A percentile compares a stretch with the other conserved stretches of the same genome.
These are phyloP conservation scores for Epichloe brachyelytri DNA, from an alignment of 2,329 filamentous ascomycete species.

Conservation along the genomic window DNA sequence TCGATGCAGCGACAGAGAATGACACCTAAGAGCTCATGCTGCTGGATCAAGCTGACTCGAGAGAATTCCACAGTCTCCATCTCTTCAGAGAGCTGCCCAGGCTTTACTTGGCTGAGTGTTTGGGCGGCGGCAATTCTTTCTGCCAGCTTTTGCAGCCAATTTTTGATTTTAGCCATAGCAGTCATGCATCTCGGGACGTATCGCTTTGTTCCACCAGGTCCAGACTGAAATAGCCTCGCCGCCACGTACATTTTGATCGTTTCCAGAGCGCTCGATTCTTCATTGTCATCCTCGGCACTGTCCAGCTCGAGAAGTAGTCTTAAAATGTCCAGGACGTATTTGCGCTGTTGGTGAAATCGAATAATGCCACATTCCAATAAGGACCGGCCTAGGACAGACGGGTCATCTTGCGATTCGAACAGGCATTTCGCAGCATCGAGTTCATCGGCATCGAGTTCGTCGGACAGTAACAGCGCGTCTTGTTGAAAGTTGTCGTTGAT, in stretches of 20 bases:
- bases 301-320: conserved; percentile 64
- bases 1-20: conserved; percentile 70
- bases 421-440: conserved; percentile 68
- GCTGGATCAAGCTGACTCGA: conserved; percentile 64
- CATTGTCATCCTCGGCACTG: conserved; percentile 39
- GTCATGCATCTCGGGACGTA: conserved; percentile 65
- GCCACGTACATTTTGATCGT: conserved; percentile 23
- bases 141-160: conserved; percentile 60
- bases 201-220: conserved; percentile 34
- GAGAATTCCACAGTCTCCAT: conserved; percentile 73
- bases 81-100: conserved; percentile 42
- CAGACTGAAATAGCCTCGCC: conserved; percentile 19
- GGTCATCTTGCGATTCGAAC: conserved; percentile 58
- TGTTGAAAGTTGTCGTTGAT: conserved; percentile 85
- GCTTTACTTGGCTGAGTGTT: conserved; percentile 54
- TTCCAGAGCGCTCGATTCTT: conserved; percentile 21
- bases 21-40: conserved; percentile 80
- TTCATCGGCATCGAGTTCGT: conserved; percentile 85
- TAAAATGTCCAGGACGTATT: conserved; percentile 71
- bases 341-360: conserved; percentile 75
- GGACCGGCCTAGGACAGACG: conserved; percentile 55
- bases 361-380: conserved; percentile 71
- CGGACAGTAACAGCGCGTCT: conserved; percentile 65
- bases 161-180: conserved; percentile 63
- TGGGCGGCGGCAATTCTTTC: conserved; percentile 66